Evolutionary conservation across 805 yeast species (phyloP), one percentile per base, ranked within the genome.

Genomic region (Candida saitoana): DNA sequence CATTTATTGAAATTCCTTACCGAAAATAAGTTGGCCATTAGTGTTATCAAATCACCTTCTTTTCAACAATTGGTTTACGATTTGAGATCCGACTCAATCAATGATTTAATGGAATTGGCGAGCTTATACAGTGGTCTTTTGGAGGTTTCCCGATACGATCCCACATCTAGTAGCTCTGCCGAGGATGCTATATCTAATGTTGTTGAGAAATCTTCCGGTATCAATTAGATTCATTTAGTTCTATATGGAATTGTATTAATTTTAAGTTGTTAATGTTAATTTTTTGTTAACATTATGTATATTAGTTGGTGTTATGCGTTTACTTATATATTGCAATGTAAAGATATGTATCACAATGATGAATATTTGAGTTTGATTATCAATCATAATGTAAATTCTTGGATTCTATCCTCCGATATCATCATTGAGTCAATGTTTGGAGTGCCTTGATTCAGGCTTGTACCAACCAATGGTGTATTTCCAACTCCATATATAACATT

Each of bases 41-140:
- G 60, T 17, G 68, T 70, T 7, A 71, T 76, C n/a, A 73, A 71
- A 55, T 69, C 77, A 39, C 71, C 63, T 17, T 64, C 77, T 6
- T 77, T 77, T 50, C 74, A 73, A 52, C 80, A 77, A 47, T 52
- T 77, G 33, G 60, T 77, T 12, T 71, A 67, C 49, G 77, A 77
- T 34, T 60, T 77, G 45, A 62, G 75, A 39, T 73, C 79, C 0
- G 76, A 69, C 24, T 68, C 77, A 1, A 58, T 77, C 3, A 46
- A 54, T 2, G 82, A 76, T 45, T 56, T 77, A 47, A 55, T 63
- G 34, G 80, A 75, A 41, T 56, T 77, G 46, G 67, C 75, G 5
- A 60, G 62, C 19, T 54, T 74, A 29, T 75, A 74, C 54, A 51
- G 66, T 24, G 65, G 76, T 0, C 57, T 75, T 38, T 51, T 74